Evolutionary conservation across 305 asterid genomes (phyloP), one percentile per base, ranked within the genome.

Genomic region (Withania somnifera): DNA sequence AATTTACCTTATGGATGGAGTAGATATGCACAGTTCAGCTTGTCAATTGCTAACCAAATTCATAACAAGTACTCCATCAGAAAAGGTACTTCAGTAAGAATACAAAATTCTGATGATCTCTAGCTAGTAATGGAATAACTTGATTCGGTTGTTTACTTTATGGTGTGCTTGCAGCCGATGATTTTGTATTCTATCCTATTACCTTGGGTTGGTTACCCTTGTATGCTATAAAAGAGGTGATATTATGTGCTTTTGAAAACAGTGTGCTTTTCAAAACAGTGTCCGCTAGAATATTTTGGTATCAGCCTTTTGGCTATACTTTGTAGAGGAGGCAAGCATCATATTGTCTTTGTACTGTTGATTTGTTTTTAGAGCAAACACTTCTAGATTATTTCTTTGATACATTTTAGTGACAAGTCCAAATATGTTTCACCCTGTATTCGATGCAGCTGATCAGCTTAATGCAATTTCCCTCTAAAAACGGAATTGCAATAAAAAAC

Each of bases 11-110:
- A 86, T 78, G 91, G 91, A 34, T 91, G 95, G 95, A 87, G 82
- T 86, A 90, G 93, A 89, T 82, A 82, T 61, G 92, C 91, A 20
- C 90, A 87, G 80, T 91, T 91, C 88, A 84, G 89, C 78, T 82
- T 91, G 83, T 53, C 91, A 64, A 84, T 90, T 82, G 87, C 85
- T 24, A 90, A 87, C 87, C 93, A 91, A 85, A 87, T 85, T 10
- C 84, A 90, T 75, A 64, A 42, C 87, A 86, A 88, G 89, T 87
- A 86, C 81, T 84, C 93, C 50, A 79, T 88, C 84, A 90, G 87
- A 86, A 90, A 87, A 86, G 93, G 93, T 90, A 87, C 30, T 56
- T 50, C 45, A 38, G 67, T 47, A 81, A 50, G 77, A 67, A 67
- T 67, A 17, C 52, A 19, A 67, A 67, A 67, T 67, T 67, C 30